These are phyloP conservation scores for Henningerozyma blattae DNA, from an alignment of 805 yeast species.

Conservation along the genomic window DNA sequence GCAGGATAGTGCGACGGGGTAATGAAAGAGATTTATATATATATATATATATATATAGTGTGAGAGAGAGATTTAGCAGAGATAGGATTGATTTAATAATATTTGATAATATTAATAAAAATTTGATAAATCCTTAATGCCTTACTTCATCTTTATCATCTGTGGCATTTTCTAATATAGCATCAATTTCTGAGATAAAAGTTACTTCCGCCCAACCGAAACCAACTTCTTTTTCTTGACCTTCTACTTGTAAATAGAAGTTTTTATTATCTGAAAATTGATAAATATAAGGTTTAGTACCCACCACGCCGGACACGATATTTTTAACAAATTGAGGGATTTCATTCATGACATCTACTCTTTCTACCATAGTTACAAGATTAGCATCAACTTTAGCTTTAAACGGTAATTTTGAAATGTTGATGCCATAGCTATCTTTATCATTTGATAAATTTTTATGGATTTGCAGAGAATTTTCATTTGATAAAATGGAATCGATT, in stretches of 20 bases:
- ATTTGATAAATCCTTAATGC: too few species aligned
- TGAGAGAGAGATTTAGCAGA: too few species aligned
- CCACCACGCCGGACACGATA: slow-evolving; percentile 88
- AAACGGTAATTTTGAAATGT: slow-evolving; percentile 24
- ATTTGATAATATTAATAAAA: too few species aligned
- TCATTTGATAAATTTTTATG: neutral
- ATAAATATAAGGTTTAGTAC: slow-evolving; percentile 93
- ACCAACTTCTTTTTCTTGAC: slow-evolving; percentile 13
- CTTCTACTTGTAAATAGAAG: slow-evolving; percentile 14
- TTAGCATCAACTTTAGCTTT: slow-evolving; percentile 47
- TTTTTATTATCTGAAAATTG: slow-evolving; percentile 59
- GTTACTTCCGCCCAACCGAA: slow-evolving; percentile 24
- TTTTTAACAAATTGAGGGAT: slow-evolving; percentile 89
- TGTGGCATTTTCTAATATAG: slow-evolving; percentile 3
- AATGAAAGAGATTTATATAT: too few species aligned
- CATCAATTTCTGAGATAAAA: slow-evolving; percentile 23
- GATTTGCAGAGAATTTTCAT: too few species aligned
- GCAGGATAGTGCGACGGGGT: too few species aligned
- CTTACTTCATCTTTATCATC: neutral
- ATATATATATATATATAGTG: too few species aligned
- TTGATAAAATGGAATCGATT: too few species aligned
- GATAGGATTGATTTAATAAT: too few species aligned
- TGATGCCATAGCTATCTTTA: neutral
- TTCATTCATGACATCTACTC: slow-evolving; percentile 97
- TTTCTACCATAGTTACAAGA: slow-evolving; percentile 55